phyloP scores from a whole-genome alignment of 352 stramenopile species.

The Phytophthora citricola region DNA sequence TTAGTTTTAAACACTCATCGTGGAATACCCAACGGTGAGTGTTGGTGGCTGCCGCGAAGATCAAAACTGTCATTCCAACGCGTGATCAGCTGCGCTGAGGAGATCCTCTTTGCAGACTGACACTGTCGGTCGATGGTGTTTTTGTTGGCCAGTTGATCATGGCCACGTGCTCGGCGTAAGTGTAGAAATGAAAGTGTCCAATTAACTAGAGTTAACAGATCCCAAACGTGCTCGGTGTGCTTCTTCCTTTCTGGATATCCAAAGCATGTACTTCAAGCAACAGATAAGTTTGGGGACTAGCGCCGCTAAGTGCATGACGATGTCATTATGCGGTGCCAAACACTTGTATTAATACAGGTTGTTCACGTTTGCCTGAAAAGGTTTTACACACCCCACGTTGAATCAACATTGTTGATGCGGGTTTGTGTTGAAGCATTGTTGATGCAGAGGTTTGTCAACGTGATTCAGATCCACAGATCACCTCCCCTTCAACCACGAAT shows the following conservation, averaged over 20 bases:
- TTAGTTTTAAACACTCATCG: background rate
- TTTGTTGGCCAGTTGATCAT: background rate
- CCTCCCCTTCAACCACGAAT: constrained; percentile 10
- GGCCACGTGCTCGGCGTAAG: background rate
- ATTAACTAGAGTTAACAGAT: too few species aligned
- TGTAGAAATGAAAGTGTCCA: too few species aligned
- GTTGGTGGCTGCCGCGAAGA: background rate
- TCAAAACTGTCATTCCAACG: background rate
- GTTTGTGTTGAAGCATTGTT: background rate
- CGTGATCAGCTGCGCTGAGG: background rate
- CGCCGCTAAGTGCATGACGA: too few species aligned
- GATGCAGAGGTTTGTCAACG: constrained; percentile 1
- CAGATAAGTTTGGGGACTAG: too few species aligned
- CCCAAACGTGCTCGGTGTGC: too few species aligned
- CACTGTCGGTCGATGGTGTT: too few species aligned
- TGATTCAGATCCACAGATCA: constrained; percentile 14
- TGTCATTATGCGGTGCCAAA: too few species aligned
- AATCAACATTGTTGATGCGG: background rate
- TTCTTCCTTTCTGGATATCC: too few species aligned
- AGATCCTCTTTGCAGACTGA: background rate
- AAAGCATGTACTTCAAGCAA: too few species aligned
- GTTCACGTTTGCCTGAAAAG: background rate
- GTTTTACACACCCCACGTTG: background rate
- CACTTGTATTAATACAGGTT: too few species aligned
- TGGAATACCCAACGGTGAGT: background rate